Evolutionary conservation across 306 rosid species (phyloP).

Genomic region (Acacia confusa): DNA sequence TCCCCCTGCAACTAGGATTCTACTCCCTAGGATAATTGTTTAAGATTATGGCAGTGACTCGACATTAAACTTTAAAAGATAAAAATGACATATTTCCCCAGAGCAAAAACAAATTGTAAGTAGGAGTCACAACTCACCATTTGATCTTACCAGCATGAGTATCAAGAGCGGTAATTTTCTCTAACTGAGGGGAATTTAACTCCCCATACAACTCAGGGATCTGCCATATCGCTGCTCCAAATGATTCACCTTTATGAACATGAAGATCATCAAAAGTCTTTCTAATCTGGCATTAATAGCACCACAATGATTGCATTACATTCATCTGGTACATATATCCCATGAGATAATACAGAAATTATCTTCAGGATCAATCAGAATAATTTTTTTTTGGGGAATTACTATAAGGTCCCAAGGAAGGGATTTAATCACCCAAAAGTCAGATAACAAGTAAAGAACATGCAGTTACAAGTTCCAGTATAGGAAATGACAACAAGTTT

Average conservation of each 20-base stretch:
- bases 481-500: too few species aligned
- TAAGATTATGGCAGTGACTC: conserved; percentile 10
- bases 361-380: neutral
- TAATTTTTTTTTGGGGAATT: neutral
- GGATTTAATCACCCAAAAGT: too few species aligned
- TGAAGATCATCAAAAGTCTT: conserved; percentile 23
- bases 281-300: neutral
- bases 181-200: conserved; percentile 89
- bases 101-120: conserved; percentile 12
- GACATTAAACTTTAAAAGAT: conserved; percentile 13
- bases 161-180: conserved; percentile 73
- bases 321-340: neutral
- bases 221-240: conserved; percentile 96
- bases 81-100: neutral
- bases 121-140: conserved; percentile 60
- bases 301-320: neutral
- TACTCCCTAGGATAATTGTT: conserved; percentile 7
- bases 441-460: too few species aligned
- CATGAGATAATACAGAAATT: neutral
- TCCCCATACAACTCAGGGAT: conserved; percentile 96
- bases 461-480: too few species aligned
- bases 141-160: conserved; percentile 72
- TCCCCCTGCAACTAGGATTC: neutral
- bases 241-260: conserved; percentile 74
- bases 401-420: too few species aligned